A percentile compares a stretch with the other conserved stretches of the same genome.
phyloP scores from a whole-genome alignment of 495 filamentous ascomycete genomes.

The Penicillium tannophilum region DNA sequence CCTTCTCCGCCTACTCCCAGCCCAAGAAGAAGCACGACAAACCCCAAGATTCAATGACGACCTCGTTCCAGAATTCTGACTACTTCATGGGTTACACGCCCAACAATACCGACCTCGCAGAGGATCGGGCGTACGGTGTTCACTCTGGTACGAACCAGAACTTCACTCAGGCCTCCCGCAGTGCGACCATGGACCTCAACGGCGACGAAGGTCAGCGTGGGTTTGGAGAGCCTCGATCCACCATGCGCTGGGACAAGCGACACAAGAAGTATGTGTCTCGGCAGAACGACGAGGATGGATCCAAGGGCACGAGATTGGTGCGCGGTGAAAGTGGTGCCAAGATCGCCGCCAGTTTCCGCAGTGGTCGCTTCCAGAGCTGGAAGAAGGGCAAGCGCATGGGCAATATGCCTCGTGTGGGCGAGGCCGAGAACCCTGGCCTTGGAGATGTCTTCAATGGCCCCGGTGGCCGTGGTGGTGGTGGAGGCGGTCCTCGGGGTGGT shows the following conservation, averaged over 20 bases:
- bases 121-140: conserved; percentile 90
- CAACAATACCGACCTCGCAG: conserved; percentile 69
- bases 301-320: conserved; percentile 79
- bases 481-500: conserved; percentile 8
- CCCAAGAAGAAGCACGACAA: conserved; percentile 26
- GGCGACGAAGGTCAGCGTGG: conserved; percentile 78
- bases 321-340: conserved; percentile 91
- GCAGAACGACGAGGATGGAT: conserved; percentile 93
- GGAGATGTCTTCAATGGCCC: conserved; percentile 28
- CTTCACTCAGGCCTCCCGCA: conserved; percentile 82
- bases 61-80: conserved; percentile 77
- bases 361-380: conserved; percentile 92
- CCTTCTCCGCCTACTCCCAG: conserved; percentile 65
- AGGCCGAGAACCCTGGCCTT: conserved; percentile 62
- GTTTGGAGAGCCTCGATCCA: conserved; percentile 71
- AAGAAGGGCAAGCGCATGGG: conserved; percentile 79
- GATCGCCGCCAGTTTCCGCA: conserved; percentile 90
- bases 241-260: conserved; percentile 96
- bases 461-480: conserved; percentile 36
- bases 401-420: conserved; percentile 76
- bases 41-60: conserved; percentile 34
- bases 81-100: conserved; percentile 96
- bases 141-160: conserved; percentile 73
- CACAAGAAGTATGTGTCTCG: conserved; percentile 89
- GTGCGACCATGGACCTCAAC: conserved; percentile 83